Evolutionary conservation across 2,329 filamentous ascomycete species (phyloP).

Genomic region (Keithomyces neogunnii): DNA sequence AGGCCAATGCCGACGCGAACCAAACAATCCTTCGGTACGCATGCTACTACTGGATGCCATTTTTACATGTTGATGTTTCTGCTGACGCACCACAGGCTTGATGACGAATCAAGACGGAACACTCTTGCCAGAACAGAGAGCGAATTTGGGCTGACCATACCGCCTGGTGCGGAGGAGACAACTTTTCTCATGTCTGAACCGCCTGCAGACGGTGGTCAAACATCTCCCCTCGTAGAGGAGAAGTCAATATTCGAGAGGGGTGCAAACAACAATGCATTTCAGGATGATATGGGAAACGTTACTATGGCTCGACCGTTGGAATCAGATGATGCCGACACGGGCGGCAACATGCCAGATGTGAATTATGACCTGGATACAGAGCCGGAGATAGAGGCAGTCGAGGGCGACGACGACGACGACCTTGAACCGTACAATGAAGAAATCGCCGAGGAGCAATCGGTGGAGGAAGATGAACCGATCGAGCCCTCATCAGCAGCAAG

Average conservation of each 20-base stretch:
- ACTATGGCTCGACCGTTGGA: background rate
- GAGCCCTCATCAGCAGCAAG: conserved; percentile 2
- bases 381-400: background rate
- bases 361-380: conserved; percentile 1
- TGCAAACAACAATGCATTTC: background rate
- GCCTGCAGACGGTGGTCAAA: conserved; percentile 17
- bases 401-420: background rate
- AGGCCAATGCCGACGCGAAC: conserved; percentile 26
- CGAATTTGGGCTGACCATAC: conserved; percentile 43
- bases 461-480: background rate
- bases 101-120: conserved; percentile 31
- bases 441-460: background rate
- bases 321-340: background rate
- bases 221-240: conserved; percentile 11
- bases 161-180: conserved; percentile 38
- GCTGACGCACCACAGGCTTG: conserved; percentile 18
- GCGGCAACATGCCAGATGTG: conserved; percentile 2
- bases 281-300: conserved; percentile 5
- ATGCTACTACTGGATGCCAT: conserved; percentile 3
- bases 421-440: background rate
- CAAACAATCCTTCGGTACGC: conserved; percentile 36
- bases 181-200: conserved; percentile 40
- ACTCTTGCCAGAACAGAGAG: conserved; percentile 35
- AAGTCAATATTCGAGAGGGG: background rate
- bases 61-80: background rate